Evolutionary conservation across 306 rosid species (phyloP), one percentile per base, ranked within the genome.

Genomic region (Glycyrrhiza uralensis): DNA sequence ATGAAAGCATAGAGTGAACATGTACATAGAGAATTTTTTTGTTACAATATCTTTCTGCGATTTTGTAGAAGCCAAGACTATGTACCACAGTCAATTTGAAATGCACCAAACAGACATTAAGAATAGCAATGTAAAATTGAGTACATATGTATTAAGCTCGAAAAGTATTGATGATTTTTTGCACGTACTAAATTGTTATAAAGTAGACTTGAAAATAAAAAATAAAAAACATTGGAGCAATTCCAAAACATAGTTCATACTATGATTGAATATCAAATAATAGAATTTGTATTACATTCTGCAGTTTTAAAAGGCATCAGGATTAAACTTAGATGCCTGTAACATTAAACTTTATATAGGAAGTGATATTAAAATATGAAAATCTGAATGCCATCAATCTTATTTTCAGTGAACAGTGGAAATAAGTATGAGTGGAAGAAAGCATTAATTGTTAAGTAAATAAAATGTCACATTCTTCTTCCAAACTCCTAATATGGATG

Each of bases 321-420:
- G 19, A 56, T 56, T 49, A 46, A 22, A 62, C 36, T 54, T 41
- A 18, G 79, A 60, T 60, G 39, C 49, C 66, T 32, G 13, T 14
- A 66, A 13, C 15, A 20, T 8, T 22, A 33, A 39, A 68, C 32
- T 39, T 61, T 28, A 36, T 35, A 38, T 20, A 30, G 76, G 42
- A 74, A 60, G 47, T 17, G 41, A 66, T 45, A 38, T 28, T n/a
- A 5, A 66, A 45, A 36, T 55, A 59, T 67, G 19, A 57, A 29
- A 75, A 55, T 19, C 17, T 42, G n/a, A 79, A 58, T 56, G 59
- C 41, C 61, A 32, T 46, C 29, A 57, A 72, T 58, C 59, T 57
- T 57, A 46, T 60, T 36, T 49, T 36, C 58, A 49, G 19, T 59
- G 55, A 77, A 70, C 46, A 70, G 23, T 60, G 58, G 28, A 41